Evolutionary conservation across 352 stramenopile genomes (phyloP), one percentile per base, ranked within the genome.

Genomic region (Phytophthora ramorum): DNA sequence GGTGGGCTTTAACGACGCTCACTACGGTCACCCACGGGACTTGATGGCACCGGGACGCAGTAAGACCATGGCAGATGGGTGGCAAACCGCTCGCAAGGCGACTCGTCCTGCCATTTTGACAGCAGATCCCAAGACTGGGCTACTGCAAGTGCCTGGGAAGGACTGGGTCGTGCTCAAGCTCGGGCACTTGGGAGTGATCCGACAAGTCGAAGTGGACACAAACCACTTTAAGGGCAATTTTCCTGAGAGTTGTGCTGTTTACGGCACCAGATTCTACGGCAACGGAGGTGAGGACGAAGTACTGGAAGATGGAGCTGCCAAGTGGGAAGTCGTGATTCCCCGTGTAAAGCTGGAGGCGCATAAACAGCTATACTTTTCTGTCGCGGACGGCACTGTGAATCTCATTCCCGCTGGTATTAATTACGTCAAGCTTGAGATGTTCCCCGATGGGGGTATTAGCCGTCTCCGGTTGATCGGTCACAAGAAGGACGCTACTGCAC

Each of bases 181-280:
- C 17, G 96, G 95, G 16, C 83, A 91, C 32, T 41, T 78, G 13
- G 83, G 83, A 7, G 69, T 92, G 44, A 81, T 96, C 40, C 66
- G 87, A 14, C 63, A 87, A 22, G 49, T 94, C 40, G 86, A 93
- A 45, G 81, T 98, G 5, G 96, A 98, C 76, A 99, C 96, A 9
- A 96, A 97, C 66, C 92, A 98, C 75, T 98, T 97, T 66, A 97
- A 96, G 60, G 96, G 96, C 57, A 99, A 99, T 67, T 98, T 97
- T 63, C 95, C 96, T 0, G 93, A 98, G 75, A 97, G 84, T 64
- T 92, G 88, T 51, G 59, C 80, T 0, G 61, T 98, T 6, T 90
- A 92, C 28, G 89, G 74, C 54, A 93, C 64, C 56, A 91, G 65
- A 61, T 90, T 81, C 28, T 44, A 83, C 19, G 81, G 71, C 13